Conservation (phyloP, 2,329 filamentous ascomycete species). For the Pseudonectria foliicola region DNA sequence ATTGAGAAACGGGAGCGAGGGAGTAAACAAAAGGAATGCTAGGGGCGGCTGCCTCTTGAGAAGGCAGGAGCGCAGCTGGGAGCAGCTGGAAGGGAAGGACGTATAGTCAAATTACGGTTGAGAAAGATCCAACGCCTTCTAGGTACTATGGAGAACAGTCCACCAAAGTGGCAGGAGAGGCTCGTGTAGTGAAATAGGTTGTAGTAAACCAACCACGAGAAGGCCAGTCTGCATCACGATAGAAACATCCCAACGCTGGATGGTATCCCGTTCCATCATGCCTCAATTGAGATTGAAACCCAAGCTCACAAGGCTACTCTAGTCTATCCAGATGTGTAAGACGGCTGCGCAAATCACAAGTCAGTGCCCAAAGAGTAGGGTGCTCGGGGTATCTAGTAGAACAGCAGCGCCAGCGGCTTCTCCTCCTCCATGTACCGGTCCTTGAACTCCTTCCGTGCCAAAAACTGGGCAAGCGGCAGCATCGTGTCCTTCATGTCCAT, state of each 20-base stretch:
- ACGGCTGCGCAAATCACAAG: neutral
- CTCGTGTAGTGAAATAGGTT: too few relatives aligned
- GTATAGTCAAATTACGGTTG: too few relatives aligned
- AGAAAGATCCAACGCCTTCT: too few relatives aligned
- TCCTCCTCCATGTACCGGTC: conserved; percentile 57
- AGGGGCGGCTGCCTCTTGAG: neutral
- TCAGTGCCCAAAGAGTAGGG: conserved; percentile 4
- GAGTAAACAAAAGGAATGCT: conserved; percentile 1
- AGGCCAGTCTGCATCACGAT: too few relatives aligned
- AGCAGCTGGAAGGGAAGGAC: too few relatives aligned
- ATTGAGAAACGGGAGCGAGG: neutral
- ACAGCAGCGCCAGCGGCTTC: conserved; percentile 53
- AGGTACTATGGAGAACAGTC: neutral
- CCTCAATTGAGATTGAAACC: too few relatives aligned
- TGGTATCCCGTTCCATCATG: too few relatives aligned
- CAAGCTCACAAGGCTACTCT: too few relatives aligned
- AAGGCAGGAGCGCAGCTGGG: too few relatives aligned
- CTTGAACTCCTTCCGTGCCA: conserved; percentile 65
- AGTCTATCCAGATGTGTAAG: too few relatives aligned
- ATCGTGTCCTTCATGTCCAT: conserved; percentile 94
- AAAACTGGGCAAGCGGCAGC: conserved; percentile 67
- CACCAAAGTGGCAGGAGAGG: neutral
- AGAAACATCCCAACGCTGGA: too few relatives aligned
- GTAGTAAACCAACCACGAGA: too few relatives aligned
- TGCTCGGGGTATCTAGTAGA: conserved; percentile 46